Evolutionary conservation across 2,329 filamentous ascomycete species (phyloP), one percentile per base, ranked within the genome.

Genomic region (Teratosphaeria epicoccoides): DNA sequence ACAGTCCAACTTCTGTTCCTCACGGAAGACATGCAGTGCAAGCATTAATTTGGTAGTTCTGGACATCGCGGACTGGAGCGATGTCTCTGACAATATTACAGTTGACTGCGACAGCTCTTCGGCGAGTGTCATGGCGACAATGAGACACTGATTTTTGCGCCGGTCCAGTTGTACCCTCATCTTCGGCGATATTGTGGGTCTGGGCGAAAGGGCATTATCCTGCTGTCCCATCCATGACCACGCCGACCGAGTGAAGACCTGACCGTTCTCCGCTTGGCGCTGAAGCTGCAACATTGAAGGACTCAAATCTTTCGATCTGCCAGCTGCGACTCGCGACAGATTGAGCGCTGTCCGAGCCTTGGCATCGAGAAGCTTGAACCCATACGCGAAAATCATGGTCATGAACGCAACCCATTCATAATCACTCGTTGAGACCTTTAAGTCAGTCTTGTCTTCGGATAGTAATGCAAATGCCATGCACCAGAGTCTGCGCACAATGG

Each of bases 1-100:
- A 14, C 47, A 52, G n/a, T 87, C 81, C 1, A 98, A 77, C 64
- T 95, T 97, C 56, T 86, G 78, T 66, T 98, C 93, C 66, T 98
- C 91, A 0, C 86, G 78, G n/a, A 95, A 73, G 2, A 97, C 74
- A 70, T 98, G 93, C 11, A 98, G 73, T 0, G 81, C 85, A 37
- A 83, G 73, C 57, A 94, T 65, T 6, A 68, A 49, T 33, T 60
- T 61, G 25, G 57, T 51, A 29, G 54, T 62, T 26, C 49, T 49
- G 24, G 24, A 20, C 11, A 33, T 24, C 43, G 50, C 50, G 7
- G 26, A 12, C 3, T 49, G 33, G 5, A 29, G 14, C 2, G 24
- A 25, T 29, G 22, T 17, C 22, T 29, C 26, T 7, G 24, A 6
- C n/a, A 43, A 22, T 20, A 12, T 43, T 24, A 6, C 22, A 43